Evolutionary conservation across 805 yeast species (phyloP), one percentile per base, ranked within the genome.

Genomic region (Ogataea trehalophila): DNA sequence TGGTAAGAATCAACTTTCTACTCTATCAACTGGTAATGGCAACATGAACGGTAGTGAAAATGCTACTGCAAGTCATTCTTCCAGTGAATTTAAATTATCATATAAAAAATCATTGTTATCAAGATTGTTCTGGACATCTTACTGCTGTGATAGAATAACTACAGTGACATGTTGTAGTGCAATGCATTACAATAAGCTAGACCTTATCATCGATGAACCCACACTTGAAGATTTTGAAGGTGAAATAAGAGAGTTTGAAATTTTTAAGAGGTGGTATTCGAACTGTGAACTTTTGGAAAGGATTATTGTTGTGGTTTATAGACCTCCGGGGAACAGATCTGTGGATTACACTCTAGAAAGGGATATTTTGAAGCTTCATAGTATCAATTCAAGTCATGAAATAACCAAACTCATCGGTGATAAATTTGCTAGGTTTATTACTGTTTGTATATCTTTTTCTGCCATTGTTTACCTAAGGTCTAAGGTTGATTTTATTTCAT

Each of bases 291-390:
- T 63, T 5, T 43, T 62, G 6, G 67, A 65, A 36, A 49, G 68
- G n/a, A 51, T 63, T 1, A 45, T 60, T 18, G 47, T 46, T 14
- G 49, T 52, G 20, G 51, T 53, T 11, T 65, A 63, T 48, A 47
- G 67, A n/a, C 67, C 67, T 5, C 66, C 64, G 2, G 57, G 58
- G 18, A 61, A 58, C 34, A 47, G 67, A 35, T 55, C 57, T 6
- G 50, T 53, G 7, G 56, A 54, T 20, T 42, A 46, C 37, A 50
- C 49, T 18, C 41, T 65, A 16, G 63, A 62, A 41, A 47, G 48
- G 11, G 66, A 62, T 26, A 44, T 64, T 5, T n/a, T 55, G 17
- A 29, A 46, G 5, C 46, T 56, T 46, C 39, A 39, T 29, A 38
- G 51, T 23, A 18, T 26, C 5, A 48, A 49, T n/a, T 11, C 44